Base-by-base conservation (phyloP, 1,139 yeast genomes). In the Pichia sp. region DNA sequence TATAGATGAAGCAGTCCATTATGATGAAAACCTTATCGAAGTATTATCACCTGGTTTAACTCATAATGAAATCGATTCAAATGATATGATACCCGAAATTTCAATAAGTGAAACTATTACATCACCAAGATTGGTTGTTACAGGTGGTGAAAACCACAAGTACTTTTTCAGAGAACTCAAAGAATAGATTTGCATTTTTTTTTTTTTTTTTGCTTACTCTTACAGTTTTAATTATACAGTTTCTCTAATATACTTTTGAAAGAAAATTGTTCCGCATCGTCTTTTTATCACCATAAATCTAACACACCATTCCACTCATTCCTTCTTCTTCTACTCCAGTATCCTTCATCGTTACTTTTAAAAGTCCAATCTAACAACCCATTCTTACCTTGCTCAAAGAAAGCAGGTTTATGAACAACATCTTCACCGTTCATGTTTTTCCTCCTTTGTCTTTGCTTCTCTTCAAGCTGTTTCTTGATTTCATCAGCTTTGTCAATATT, bases 361-460 rank as follows among this genome's bases (percentile, higher is more conserved):
- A 72, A 71, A 23, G 67, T 70, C 81, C 88, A 88, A 44, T 74
- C 75, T 2, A 68, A 60, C 8, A 60, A 61, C n/a, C 55, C 58
- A 14, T 55, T 58, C 8, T 53, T 65, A 1, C 72, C 70, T 31
- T 60, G 63, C 37, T 71, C 71, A 64, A 89, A 89, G 56, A 81
- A 89, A 22, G 63, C 58, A 0, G 96, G 93, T 34, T 58, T 58
- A 57, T 80, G 76, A 1, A 51, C 55, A 32, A 59, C 54, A 2
- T 68, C 69, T 0, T 61, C 55, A 22, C 67, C 74, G 47, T 79
- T 79, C 42, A 72, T 56, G 36, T 68, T 70, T 53, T 72, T 76
- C 52, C 98, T 74, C 56, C 95, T 73, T 6, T 66, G 74, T 54
- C 98, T 74, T 64, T 91, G 98, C 32, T 65, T 67, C 55, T 83